Conservation (phyloP, 805 yeast genomes). For the Starmerella geochares region DNA sequence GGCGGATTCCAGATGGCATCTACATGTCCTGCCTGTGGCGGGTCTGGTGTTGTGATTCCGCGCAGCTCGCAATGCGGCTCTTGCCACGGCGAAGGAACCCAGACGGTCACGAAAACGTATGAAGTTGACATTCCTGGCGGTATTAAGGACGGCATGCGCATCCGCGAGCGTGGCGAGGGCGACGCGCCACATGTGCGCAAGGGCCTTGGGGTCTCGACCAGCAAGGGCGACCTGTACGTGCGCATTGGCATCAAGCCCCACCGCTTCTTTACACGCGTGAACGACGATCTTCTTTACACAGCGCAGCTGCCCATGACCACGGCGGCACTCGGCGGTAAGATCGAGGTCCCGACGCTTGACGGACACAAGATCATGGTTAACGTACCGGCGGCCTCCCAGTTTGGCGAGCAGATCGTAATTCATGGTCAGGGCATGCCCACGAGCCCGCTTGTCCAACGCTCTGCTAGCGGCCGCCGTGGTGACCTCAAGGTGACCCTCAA, state of each 20-base stretch:
- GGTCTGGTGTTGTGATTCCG: constrained; percentile 72
- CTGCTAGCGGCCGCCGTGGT: constrained; percentile 51
- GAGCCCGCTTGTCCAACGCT: constrained; percentile 14
- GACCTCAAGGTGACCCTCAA: constrained; percentile 65
- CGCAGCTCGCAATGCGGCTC: constrained; percentile 58
- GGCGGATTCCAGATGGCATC: constrained; percentile 97
- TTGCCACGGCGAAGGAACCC: constrained; percentile 88
- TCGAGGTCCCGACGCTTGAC: constrained; percentile 74
- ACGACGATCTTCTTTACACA: constrained; percentile 54
- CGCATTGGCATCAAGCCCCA: constrained; percentile 72
- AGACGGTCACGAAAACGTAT: constrained; percentile 55
- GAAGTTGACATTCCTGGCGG: constrained; percentile 83
- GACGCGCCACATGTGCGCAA: constrained; percentile 73
- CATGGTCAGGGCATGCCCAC: constrained; percentile 81
- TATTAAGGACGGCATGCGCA: constrained; percentile 70
- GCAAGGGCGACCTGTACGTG: constrained; percentile 70
- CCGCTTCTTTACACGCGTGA: constrained; percentile 53
- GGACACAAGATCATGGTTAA: constrained; percentile 67
- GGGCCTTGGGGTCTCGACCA: constrained; percentile 56
- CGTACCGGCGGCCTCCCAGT: constrained; percentile 76
- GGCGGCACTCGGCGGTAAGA: constrained; percentile 88
- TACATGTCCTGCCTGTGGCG: constrained; percentile 78
- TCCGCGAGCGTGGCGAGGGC: constrained; percentile 80
- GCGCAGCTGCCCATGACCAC: constrained; percentile 83
- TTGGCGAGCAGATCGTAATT: constrained; percentile 60